Percentiles rank a stretch among this genome's conserved stretches.
These are phyloP conservation scores for Blumeria graminis DNA, from an alignment of 2,329 filamentous ascomycete genomes.

Conservation along the genomic window DNA sequence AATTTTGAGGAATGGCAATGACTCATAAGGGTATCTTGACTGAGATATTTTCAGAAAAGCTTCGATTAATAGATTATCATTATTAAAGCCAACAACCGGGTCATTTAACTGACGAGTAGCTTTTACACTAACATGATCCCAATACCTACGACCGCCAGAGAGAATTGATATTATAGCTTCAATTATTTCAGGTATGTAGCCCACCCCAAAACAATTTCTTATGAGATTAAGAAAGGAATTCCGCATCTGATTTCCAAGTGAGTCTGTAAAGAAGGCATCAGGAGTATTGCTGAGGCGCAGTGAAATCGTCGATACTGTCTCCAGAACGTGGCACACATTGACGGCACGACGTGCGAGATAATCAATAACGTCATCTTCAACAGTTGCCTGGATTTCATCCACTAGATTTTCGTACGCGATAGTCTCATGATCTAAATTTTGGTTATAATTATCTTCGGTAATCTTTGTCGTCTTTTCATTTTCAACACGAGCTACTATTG, in stretches of 20 bases:
- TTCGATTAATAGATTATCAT: slow-evolving; percentile 2
- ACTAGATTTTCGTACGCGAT: slow-evolving; percentile 20
- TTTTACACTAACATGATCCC: slow-evolving; percentile 12
- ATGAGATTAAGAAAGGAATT: slow-evolving; percentile 16
- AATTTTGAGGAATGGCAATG: slow-evolving; percentile 50
- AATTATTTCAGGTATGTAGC: slow-evolving; percentile 16
- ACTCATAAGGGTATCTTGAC: slow-evolving; percentile 67
- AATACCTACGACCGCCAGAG: slow-evolving; percentile 13
- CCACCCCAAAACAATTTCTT: slow-evolving; percentile 11
- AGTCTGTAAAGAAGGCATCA: slow-evolving; percentile 17
- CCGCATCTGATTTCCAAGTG: slow-evolving; percentile 17
- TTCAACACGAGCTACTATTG: slow-evolving; percentile 27
- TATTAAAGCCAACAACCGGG: slow-evolving; percentile 20
- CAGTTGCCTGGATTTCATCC: slow-evolving; percentile 18
- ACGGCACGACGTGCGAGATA: slow-evolving; percentile 23
- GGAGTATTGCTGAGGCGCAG: slow-evolving; percentile 18
- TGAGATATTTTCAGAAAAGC: slow-evolving; percentile 37
- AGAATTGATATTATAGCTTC: slow-evolving; percentile 13
- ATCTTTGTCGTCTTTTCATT: background rate
- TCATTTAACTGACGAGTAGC: slow-evolving; percentile 22
- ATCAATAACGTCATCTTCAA: slow-evolving; percentile 20
- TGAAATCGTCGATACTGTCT: slow-evolving; percentile 21
- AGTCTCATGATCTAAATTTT: background rate
- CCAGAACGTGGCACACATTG: slow-evolving; percentile 22
- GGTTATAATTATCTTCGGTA: background rate